Evolutionary conservation across 257 asterid genomes (phyloP).

Genomic region (Scutellaria minor): DNA sequence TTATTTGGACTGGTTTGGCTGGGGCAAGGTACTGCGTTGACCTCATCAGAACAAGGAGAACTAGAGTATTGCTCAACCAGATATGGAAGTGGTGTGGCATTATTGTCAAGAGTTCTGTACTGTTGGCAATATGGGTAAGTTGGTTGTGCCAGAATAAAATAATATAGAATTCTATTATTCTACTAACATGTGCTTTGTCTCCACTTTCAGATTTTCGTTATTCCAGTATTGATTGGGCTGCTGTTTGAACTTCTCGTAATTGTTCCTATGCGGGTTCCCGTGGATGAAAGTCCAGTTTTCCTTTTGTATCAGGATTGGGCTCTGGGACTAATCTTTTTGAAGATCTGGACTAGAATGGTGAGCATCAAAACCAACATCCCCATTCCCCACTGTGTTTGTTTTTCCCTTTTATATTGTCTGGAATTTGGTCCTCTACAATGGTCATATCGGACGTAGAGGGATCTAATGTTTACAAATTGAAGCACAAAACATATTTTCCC

Average conservation of each 20-base stretch:
- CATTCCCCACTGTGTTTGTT: background rate
- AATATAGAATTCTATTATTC: background rate
- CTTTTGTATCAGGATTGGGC: conserved; percentile 99
- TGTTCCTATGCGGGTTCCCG: conserved; percentile 98
- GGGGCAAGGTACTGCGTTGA: conserved; percentile 83
- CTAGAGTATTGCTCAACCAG: conserved; percentile 63
- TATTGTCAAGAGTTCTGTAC: conserved; percentile 76
- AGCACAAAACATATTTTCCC: no score
- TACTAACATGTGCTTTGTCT: conserved; percentile 18
- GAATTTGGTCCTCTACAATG: no score
- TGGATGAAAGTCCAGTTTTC: conserved; percentile 97
- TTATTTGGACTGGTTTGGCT: conserved; percentile 93
- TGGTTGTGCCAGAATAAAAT: conserved; percentile 21
- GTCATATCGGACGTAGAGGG: no score
- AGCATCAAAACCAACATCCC: conserved; percentile 33
- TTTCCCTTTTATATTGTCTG: background rate
- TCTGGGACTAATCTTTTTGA: conserved; percentile 86
- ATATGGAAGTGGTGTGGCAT: conserved; percentile 94
- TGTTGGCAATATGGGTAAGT: conserved; percentile 90
- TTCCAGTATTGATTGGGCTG: conserved; percentile 90
- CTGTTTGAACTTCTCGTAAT: conserved; percentile 95
- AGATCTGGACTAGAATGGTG: conserved; percentile 99
- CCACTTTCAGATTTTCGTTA: conserved; percentile 73
- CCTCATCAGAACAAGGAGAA: conserved; percentile 75
- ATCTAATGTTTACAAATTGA: no score